Evolutionary conservation across 176 grass and related monocot genomes (phyloP).

Genomic region (Elymus sibiricus): DNA sequence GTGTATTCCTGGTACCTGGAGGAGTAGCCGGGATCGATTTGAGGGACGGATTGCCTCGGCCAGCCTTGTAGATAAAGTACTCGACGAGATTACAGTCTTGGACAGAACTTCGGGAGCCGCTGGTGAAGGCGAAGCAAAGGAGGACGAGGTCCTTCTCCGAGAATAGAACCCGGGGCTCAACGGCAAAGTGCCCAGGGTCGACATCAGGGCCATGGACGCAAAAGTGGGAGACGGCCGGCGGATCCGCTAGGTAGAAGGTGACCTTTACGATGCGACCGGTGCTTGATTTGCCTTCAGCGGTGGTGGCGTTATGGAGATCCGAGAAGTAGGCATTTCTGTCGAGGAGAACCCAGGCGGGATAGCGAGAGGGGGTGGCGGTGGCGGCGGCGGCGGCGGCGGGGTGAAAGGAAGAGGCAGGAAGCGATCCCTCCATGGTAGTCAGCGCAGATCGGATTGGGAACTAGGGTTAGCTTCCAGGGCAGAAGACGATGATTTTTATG

Average conservation of each 20-base stretch:
- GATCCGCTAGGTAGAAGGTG: neutral
- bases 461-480: too few relatives aligned
- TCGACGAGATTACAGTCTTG: too few relatives aligned
- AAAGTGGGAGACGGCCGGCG: neutral
- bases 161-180: neutral
- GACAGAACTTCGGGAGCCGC: neutral
- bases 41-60: neutral
- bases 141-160: neutral
- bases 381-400: too few relatives aligned
- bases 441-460: too few relatives aligned
- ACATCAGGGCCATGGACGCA: neutral
- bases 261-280: neutral
- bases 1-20: neutral
- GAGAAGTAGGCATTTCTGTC: too few relatives aligned
- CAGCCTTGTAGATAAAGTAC: slow-evolving; percentile 3
- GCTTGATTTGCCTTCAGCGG: too few relatives aligned
- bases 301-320: too few relatives aligned
- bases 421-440: too few relatives aligned
- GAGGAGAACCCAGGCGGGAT: too few relatives aligned
- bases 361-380: too few relatives aligned
- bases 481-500: too few relatives aligned
- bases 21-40: neutral
- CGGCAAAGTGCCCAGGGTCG: neutral
- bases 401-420: too few relatives aligned
- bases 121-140: neutral